Evolutionary conservation across 2,329 filamentous ascomycete species (phyloP).

Genomic region (Botryosphaeria agaves): DNA sequence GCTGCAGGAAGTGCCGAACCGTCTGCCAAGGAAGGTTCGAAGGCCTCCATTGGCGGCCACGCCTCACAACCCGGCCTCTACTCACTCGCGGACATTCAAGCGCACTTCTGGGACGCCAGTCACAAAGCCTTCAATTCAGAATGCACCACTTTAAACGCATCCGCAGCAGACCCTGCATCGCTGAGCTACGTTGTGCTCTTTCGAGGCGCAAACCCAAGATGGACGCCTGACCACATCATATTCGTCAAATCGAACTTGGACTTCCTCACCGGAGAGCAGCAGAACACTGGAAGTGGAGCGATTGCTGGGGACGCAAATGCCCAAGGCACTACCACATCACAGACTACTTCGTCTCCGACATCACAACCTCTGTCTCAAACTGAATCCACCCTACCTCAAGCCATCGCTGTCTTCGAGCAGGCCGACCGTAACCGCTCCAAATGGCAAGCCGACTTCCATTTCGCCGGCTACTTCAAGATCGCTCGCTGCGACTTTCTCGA

Average conservation of each 20-base stretch:
- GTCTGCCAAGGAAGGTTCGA: too few species aligned
- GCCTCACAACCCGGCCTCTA: background rate
- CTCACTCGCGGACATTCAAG: background rate
- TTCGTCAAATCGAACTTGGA: constrained; percentile 13
- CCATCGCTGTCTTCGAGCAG: constrained; percentile 12
- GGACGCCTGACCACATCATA: constrained; percentile 10
- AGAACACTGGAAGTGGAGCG: background rate
- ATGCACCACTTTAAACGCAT: constrained; percentile 7
- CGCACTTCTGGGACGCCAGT: constrained; percentile 3
- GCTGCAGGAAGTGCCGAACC: background rate
- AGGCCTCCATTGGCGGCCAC: too few species aligned
- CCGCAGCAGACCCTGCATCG: constrained; percentile 6
- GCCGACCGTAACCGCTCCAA: background rate
- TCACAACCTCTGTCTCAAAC: background rate
- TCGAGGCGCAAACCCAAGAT: constrained; percentile 11
- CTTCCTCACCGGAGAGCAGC: constrained; percentile 7
- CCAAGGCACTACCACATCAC: background rate
- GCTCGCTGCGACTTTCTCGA: constrained; percentile 8
- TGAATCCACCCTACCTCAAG: too few species aligned
- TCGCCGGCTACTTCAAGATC: constrained; percentile 11
- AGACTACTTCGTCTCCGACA: background rate
- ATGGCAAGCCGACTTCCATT: constrained; percentile 5
- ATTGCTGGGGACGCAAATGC: background rate
- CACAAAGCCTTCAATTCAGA: constrained; percentile 1
- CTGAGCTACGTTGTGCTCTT: constrained; percentile 11